These are phyloP conservation scores for Tieghemiomyces parasiticus DNA, from an alignment of 192 early-diverging fungal species.

Conservation along the genomic window DNA sequence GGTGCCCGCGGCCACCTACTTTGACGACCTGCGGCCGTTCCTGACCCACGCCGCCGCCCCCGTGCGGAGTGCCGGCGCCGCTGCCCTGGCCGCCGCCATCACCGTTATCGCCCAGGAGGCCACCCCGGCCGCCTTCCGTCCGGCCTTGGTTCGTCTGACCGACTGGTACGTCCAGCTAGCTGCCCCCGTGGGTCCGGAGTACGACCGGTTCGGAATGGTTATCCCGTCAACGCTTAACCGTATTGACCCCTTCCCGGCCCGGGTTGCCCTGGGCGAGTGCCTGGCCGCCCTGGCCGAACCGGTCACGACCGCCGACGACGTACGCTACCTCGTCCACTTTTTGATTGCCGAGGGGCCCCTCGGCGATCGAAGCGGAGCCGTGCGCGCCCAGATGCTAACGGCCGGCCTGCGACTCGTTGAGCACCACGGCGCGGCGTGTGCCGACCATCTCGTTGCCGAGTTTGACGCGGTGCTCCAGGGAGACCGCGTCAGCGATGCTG, in stretches of 20 bases:
- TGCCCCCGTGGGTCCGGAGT: conserved; percentile 64
- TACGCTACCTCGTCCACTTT: conserved; percentile 51
- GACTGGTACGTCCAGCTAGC: conserved; percentile 27
- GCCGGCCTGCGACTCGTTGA: conserved; percentile 70
- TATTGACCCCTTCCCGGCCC: conserved; percentile 62
- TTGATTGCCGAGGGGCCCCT: conserved; percentile 71
- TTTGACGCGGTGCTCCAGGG: conserved; percentile 62
- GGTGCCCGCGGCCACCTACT: conserved; percentile 27
- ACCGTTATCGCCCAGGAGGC: conserved; percentile 33
- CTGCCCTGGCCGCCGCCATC: conserved; percentile 49
- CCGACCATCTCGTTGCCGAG: conserved; percentile 49
- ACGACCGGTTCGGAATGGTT: conserved; percentile 81
- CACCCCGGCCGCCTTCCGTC: conserved; percentile 4
- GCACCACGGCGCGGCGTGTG: conserved; percentile 46
- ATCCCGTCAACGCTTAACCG: conserved; percentile 72
- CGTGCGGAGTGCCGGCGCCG: conserved; percentile 26
- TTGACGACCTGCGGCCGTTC: conserved; percentile 24
- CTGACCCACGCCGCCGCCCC: conserved; percentile 6
- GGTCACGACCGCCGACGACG: conserved; percentile 28
- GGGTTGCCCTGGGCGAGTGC: conserved; percentile 67
- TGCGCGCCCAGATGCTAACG: conserved; percentile 70
- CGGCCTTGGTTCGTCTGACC: conserved; percentile 11
- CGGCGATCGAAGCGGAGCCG: conserved; percentile 65
- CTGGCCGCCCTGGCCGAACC: conserved; percentile 49
- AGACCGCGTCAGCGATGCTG: conserved; percentile 35